Conservation (phyloP, 1,284 basidiomycete species). For the Fomes fomentarius region DNA sequence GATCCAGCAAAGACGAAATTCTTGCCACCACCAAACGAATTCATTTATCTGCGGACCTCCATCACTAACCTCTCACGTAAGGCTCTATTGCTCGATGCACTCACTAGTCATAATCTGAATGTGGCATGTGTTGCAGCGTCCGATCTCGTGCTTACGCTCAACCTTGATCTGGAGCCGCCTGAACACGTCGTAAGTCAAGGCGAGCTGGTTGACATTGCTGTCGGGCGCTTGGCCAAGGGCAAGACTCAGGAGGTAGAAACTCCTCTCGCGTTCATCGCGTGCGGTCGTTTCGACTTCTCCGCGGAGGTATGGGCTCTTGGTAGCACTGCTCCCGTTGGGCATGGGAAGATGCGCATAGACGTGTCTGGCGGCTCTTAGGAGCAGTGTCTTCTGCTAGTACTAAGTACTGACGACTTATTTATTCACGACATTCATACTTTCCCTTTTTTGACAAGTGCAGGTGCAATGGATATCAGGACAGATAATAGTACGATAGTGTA, state of each 20-base stretch:
- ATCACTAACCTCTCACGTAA: constrained; percentile 67
- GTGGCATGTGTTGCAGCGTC: constrained; percentile 46
- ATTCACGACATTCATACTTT: neutral
- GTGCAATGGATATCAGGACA: constrained; percentile 13
- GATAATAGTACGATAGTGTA: constrained; percentile 29
- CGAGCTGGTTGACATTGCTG: constrained; percentile 54
- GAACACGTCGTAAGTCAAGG: constrained; percentile 78
- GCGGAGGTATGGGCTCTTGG: constrained; percentile 52
- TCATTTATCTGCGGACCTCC: constrained; percentile 55
- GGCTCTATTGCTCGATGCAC: too few relatives aligned
- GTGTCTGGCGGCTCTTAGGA: constrained; percentile 17
- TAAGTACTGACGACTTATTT: neutral
- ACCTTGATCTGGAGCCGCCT: constrained; percentile 56
- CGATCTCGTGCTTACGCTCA: constrained; percentile 53
- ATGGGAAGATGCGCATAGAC: constrained; percentile 26
- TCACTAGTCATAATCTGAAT: too few relatives aligned
- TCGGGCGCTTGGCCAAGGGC: constrained; percentile 59
- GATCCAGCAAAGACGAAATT: constrained; percentile 41
- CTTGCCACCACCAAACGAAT: constrained; percentile 56
- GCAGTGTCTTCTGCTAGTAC: neutral
- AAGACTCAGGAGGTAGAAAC: constrained; percentile 57
- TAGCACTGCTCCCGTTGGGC: constrained; percentile 19
- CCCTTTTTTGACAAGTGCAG: neutral
- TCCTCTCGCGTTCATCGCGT: constrained; percentile 75
- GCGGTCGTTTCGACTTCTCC: constrained; percentile 71